Conservation (phyloP, 805 yeast genomes). For the Alloascoidea africana region DNA sequence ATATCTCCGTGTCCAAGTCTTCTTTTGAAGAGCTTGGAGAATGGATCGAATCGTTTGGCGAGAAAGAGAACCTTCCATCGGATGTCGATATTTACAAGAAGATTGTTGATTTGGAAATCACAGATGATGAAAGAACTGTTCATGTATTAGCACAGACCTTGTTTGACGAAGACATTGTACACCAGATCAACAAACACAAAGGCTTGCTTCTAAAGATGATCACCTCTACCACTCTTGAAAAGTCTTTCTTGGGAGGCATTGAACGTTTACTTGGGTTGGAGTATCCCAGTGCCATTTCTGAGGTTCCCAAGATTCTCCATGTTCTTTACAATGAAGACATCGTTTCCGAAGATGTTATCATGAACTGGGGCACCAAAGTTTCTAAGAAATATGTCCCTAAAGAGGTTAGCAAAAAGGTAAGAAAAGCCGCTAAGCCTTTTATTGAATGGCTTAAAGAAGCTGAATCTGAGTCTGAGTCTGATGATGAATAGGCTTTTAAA, state of each 20-base stretch:
- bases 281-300: constrained; percentile 53
- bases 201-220: constrained; percentile 75
- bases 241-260: constrained; percentile 86
- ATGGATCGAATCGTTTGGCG: constrained; percentile 53
- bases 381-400: constrained; percentile 90
- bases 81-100: constrained; percentile 91
- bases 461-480: constrained; percentile 64
- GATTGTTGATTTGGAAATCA: constrained; percentile 65
- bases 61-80: constrained; percentile 46
- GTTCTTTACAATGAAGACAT: constrained; percentile 73
- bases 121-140: constrained; percentile 57
- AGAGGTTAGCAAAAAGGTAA: constrained; percentile 82
- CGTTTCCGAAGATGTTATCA: constrained; percentile 66
- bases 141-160: constrained; percentile 88
- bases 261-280: constrained; percentile 85
- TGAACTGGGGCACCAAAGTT: constrained; percentile 80
- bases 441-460: constrained; percentile 92
- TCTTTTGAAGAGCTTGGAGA: constrained; percentile 68
- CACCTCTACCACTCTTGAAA: constrained; percentile 51
- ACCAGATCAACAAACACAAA: constrained; percentile 59
- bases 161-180: constrained; percentile 62
- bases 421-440: constrained; percentile 94
- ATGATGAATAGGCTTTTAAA: constrained; percentile 26
- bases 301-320: constrained; percentile 71
- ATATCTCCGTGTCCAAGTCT: constrained; percentile 15